A percentile compares a stretch with the other conserved stretches of the same genome.
These are phyloP conservation scores for Eudorina sp. DNA, from an alignment of 139 green algal species.

Conservation along the genomic window DNA sequence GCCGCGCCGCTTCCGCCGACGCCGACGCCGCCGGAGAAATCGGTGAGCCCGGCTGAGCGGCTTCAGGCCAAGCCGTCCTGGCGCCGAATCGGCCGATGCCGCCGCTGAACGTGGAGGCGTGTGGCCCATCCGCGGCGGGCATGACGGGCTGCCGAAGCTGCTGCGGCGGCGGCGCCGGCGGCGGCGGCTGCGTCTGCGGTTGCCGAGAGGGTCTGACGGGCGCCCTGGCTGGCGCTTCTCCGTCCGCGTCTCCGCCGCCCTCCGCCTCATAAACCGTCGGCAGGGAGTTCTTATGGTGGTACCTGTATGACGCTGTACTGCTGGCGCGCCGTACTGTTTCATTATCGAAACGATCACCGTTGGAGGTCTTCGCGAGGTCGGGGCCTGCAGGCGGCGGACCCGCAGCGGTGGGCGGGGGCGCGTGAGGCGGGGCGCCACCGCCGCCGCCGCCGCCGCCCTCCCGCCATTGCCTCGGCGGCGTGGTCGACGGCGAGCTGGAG, in stretches of 20 bases:
- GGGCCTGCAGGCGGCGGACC: background rate
- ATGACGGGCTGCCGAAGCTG: no score
- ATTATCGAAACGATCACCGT: background rate
- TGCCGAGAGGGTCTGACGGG: no score
- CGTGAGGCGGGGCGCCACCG: background rate
- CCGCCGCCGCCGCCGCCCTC: no score
- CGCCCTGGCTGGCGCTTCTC: background rate
- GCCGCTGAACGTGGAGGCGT: no score
- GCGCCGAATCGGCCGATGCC: no score
- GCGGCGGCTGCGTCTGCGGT: background rate
- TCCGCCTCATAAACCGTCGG: conserved; percentile 43
- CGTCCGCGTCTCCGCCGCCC: background rate
- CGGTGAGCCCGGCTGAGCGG: background rate
- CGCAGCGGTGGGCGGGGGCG: no score
- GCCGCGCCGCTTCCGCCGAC: no score
- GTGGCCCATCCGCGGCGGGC: no score
- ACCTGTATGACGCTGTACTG: background rate
- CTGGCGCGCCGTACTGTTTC: background rate
- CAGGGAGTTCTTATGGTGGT: background rate
- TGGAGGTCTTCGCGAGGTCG: background rate
- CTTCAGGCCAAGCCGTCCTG: background rate
- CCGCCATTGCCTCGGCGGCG: background rate
- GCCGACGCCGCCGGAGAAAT: background rate
- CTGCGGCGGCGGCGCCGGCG: background rate
- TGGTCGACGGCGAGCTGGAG: conserved; percentile 1